Evolutionary conservation across 164 flowering plant genomes (phyloP).

Genomic region (Dillenia turbinata): DNA sequence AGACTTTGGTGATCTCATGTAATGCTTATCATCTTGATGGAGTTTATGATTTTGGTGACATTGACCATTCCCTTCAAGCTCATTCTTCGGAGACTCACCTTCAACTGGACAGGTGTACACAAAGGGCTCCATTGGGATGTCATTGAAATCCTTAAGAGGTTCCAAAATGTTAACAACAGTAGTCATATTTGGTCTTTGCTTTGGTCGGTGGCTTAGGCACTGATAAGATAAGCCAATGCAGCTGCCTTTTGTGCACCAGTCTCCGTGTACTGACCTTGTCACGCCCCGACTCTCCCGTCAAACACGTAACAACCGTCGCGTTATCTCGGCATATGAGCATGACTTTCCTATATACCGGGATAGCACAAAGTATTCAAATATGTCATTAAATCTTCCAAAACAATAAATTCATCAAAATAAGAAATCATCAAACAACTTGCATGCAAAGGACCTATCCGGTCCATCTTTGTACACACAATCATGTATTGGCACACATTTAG

Average conservation of each 20-base stretch:
- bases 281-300: too few species aligned
- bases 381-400: too few species aligned
- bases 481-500: too few species aligned
- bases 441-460: too few species aligned
- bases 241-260: conserved; percentile 59
- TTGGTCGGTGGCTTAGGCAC: conserved; percentile 61
- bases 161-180: conserved; percentile 43
- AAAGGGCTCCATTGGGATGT: conserved; percentile 36
- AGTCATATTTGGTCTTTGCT: conserved; percentile 51
- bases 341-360: too few species aligned
- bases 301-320: too few species aligned
- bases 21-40: background rate
- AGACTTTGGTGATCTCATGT: background rate
- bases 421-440: too few species aligned
- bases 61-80: background rate
- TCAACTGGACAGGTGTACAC: conserved; percentile 44
- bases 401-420: too few species aligned
- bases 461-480: too few species aligned
- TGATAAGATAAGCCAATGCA: conserved; percentile 54
- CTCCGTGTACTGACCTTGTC: conserved; percentile 43
- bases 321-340: too few species aligned
- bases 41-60: background rate
- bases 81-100: background rate
- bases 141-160: conserved; percentile 38
- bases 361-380: too few species aligned